Evolutionary conservation across 768 basidiomycete genomes (phyloP), one percentile per base, ranked within the genome.

Genomic region (Sistotremastrum suecicum): DNA sequence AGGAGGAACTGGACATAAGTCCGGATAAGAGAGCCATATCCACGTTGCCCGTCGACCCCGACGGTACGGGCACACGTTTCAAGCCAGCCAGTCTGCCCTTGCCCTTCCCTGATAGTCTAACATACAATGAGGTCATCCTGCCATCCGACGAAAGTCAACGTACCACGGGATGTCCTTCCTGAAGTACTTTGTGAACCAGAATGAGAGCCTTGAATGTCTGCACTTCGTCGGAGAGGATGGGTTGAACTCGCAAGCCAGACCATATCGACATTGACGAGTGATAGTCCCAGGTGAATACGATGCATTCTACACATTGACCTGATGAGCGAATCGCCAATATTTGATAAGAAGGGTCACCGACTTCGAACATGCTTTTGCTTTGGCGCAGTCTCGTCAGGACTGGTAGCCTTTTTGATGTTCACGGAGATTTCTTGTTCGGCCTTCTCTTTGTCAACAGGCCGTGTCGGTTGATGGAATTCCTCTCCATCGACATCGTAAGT

Each of bases 321-420:
- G 8, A 8, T 10, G n/a, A 10, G 48, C 48, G 34, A 35, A 39
- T 43, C 29, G 46, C 30, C 41, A 37, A 47, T 7, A 1, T 11
- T 9, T 29, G 6, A 36, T 3, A 1, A 31, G 43, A 20, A 42
- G 45, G 37, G 40, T 44, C 38, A 71, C 83, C 61, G 66, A 97
- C 94, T 98, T 61, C 95, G 78, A 56, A 99, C 95, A 60, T 99
- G 95, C 60, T 99, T 99, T 74, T 97, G 92, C 64, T 99, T 99
- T 5, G 95, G 95, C 4, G 95, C 94, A 31, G 79, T 76, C 68
- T 98, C 95, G 43, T 99, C 95, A 37, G 89, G 69, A 58, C 76
- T 90, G 5, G 92, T 97, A 3, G 95, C 95, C 62, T 99, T 99
- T 75, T 99, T 99, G 63, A 99, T 92, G 59, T 94, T 91, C 34